phyloP scores from a whole-genome alignment of 805 yeast species.

The Debaryomyces hansenii region DNA sequence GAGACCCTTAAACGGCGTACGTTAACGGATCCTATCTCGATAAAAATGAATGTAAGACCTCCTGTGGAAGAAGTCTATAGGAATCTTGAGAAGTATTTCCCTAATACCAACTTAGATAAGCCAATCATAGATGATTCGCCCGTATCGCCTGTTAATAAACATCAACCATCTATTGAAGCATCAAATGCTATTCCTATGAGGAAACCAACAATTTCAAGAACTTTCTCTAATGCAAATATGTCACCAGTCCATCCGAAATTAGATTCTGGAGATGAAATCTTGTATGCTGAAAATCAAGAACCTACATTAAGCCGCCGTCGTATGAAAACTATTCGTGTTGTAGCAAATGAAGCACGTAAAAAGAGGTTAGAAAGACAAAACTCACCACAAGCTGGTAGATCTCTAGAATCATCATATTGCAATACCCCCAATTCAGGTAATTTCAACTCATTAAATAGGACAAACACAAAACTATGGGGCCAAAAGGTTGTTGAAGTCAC shows the following conservation, averaged over 20 bases:
- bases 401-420: constrained; percentile 1
- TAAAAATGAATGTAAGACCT: constrained; percentile 76
- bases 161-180: not conserved
- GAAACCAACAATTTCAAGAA: constrained; percentile 39
- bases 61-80: constrained; percentile 92
- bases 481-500: constrained; percentile 88
- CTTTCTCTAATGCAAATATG: constrained; percentile 43
- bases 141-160: constrained; percentile 45
- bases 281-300: constrained; percentile 34
- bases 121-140: constrained; percentile 79
- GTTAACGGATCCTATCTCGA: not conserved
- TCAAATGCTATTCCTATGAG: constrained; percentile 13
- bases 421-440: not conserved
- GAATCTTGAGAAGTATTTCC: constrained; percentile 89
- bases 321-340: constrained; percentile 89
- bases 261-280: constrained; percentile 33
- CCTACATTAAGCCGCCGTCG: constrained; percentile 51
- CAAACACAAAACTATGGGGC: constrained; percentile 97
- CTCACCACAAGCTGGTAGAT: not conserved
- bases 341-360: constrained; percentile 80
- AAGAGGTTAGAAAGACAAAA: constrained; percentile 31
- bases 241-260: constrained; percentile 30
- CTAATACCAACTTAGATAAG: constrained; percentile 86
- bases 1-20: not conserved
- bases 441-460: constrained; percentile 51